Evolutionary conservation across 116 monocot genomes (phyloP), one percentile per base, ranked within the genome.

Genomic region (Posidonia oceanica): DNA sequence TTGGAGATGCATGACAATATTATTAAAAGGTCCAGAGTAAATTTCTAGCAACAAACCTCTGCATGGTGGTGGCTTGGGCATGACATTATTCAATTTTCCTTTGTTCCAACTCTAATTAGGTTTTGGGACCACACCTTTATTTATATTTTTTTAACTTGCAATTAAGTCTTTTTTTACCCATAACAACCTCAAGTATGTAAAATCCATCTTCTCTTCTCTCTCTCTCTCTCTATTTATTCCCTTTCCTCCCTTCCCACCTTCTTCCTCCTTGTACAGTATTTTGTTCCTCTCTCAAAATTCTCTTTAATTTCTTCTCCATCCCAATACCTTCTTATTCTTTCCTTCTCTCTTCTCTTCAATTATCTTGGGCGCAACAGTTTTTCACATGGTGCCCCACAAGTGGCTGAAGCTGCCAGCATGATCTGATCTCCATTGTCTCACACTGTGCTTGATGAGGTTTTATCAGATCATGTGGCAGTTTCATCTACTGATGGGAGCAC

Each of bases 381-480:
- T 40, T 64, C 16, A 7, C 38, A 38, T 71, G 65, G 77, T 77
- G 77, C 67, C 66, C 77, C 77, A 54, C 21, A 66, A 81, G 81
- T 68, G 64, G 81, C 63, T 81, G 76, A 81, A 81, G 81, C 81
- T 81, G 81, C 81, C 81, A 81, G 76, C 81, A 76, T 81, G 81
- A 81, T 83, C 79, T 76, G 74, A 17, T 71, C 72, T 23, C 22
- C 4, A 18, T 53, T 20, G 14, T 51, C 51, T 52, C 67, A 29
- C 10, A 21, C 37, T 62, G 2, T 22, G 52, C 22, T 52, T 21
- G 4, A 21, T 14, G 52, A 51, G 22, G 44, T 41, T 16, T 39
- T 11, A 55, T 56, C 57, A 70, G 57, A 70, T 70, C 58, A 58
- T 70, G 40, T 40, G 70, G 58, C 39, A 70, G 70, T 70, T 70